Conservation (phyloP, 164 flowering plant species). For the Kingdonia uniflora region DNA sequence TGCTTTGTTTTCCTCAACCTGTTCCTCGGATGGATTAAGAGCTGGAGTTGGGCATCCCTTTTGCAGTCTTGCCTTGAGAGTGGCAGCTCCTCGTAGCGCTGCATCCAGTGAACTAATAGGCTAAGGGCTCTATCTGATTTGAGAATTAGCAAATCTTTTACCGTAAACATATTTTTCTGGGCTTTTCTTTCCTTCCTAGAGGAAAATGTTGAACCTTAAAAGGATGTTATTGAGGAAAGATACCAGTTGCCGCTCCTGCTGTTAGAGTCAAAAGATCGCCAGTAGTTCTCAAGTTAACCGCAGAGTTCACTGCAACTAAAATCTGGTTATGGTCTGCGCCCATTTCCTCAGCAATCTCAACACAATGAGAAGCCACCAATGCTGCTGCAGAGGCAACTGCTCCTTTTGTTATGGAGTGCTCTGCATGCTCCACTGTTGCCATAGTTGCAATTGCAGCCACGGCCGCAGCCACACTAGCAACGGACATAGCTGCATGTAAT, state of each 20-base stretch:
- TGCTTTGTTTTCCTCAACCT: constrained; percentile 27
- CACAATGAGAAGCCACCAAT: constrained; percentile 83
- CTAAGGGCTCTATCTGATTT: too few relatives aligned
- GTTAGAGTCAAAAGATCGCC: constrained; percentile 85
- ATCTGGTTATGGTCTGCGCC: constrained; percentile 71
- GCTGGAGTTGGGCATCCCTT: constrained; percentile 29
- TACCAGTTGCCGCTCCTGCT: constrained; percentile 87
- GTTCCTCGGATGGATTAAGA: constrained; percentile 26
- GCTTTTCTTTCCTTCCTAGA: too few relatives aligned
- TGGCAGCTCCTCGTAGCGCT: constrained; percentile 84
- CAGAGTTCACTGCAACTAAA: constrained; percentile 42
- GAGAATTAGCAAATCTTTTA: too few relatives aligned
- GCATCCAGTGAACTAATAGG: constrained; percentile 8
- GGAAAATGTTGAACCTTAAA: too few relatives aligned
- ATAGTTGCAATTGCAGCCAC: constrained; percentile 41
- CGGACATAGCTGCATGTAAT: constrained; percentile 74
- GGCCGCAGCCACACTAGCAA: constrained; percentile 79
- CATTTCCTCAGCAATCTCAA: constrained; percentile 76
- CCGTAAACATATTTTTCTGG: too few relatives aligned
- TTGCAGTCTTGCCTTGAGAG: constrained; percentile 52
- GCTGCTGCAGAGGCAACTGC: constrained; percentile 86
- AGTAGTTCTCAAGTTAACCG: constrained; percentile 54
- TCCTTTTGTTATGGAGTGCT: constrained; percentile 27
- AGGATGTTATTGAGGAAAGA: background rate
- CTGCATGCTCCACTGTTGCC: background rate